phyloP scores from a whole-genome alignment of 2,329 filamentous ascomycete genomes.

The Bertia moriformis region DNA sequence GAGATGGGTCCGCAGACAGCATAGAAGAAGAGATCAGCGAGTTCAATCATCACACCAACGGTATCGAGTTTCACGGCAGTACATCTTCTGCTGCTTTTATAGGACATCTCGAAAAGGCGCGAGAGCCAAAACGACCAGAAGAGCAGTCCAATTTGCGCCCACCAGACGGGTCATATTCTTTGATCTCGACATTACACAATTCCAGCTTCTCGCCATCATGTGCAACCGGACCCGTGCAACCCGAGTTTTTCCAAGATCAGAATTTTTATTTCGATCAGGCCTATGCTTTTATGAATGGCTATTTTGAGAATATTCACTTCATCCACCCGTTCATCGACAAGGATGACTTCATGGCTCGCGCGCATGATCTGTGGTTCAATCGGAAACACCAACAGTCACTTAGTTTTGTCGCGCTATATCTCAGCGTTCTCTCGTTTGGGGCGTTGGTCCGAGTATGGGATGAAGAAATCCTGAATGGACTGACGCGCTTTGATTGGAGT shows the following conservation, averaged over 20 bases:
- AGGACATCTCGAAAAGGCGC: conserved; percentile 17
- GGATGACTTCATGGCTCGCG: conserved; percentile 22
- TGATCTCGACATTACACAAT: conserved; percentile 29
- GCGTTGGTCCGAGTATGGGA: conserved; percentile 26
- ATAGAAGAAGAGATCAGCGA: conserved; percentile 22
- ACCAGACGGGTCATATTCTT: conserved; percentile 13
- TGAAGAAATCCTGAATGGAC: conserved; percentile 23
- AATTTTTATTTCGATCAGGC: conserved; percentile 22
- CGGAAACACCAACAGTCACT: conserved; percentile 12
- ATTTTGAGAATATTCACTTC: conserved; percentile 30
- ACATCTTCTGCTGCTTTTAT: conserved; percentile 28
- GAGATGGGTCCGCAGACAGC: conserved; percentile 11
- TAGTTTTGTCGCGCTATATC: conserved; percentile 30
- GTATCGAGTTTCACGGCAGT: conserved; percentile 30
- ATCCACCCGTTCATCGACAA: conserved; percentile 31
- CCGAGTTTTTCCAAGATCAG: conserved; percentile 1
- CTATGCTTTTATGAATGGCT: conserved; percentile 26
- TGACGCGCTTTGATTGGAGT: conserved; percentile 28
- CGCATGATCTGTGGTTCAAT: conserved; percentile 25
- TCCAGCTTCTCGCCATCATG: conserved; percentile 20
- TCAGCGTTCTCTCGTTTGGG: conserved; percentile 28
- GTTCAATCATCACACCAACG: conserved; percentile 26
- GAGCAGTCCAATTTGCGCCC: conserved; percentile 6
- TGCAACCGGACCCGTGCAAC: conserved; percentile 2
- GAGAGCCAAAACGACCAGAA: conserved; percentile 7